Evolutionary conservation across 169 alveolate genomes (phyloP).

Genomic region (Plasmodium inui): DNA sequence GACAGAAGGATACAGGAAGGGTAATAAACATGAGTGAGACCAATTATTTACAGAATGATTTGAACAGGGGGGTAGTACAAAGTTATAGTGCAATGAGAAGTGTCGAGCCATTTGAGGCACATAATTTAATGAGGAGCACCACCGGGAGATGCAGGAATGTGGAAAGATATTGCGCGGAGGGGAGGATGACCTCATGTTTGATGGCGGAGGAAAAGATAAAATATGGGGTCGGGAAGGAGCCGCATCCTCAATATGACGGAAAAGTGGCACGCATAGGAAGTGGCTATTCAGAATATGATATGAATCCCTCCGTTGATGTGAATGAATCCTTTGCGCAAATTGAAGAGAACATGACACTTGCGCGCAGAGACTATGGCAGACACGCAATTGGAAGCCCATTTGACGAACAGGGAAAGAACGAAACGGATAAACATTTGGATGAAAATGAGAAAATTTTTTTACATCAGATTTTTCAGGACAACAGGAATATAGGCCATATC

Average conservation of each 20-base stretch:
- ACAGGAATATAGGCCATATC: not conserved
- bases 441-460: not conserved
- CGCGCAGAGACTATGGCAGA: not conserved
- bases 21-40: not conserved
- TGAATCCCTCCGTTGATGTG: not conserved
- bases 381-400: not conserved
- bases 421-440: not conserved
- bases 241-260: not conserved
- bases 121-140: not conserved
- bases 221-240: not conserved
- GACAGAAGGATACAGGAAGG: not conserved
- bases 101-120: not conserved
- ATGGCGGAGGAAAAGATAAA: not conserved
- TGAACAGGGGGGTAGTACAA: not conserved
- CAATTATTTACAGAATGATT: not conserved
- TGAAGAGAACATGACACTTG: not conserved
- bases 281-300: not conserved
- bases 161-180: not conserved
- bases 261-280: not conserved
- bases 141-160: not conserved
- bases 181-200: not conserved
- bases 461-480: constrained; percentile 6
- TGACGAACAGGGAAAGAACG: not conserved
- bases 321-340: not conserved
- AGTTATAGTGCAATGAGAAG: not conserved